A percentile compares a stretch with the other conserved stretches of the same genome.
phyloP scores from a whole-genome alignment of 805 yeast genomes.

The Yarrowia sp. region DNA sequence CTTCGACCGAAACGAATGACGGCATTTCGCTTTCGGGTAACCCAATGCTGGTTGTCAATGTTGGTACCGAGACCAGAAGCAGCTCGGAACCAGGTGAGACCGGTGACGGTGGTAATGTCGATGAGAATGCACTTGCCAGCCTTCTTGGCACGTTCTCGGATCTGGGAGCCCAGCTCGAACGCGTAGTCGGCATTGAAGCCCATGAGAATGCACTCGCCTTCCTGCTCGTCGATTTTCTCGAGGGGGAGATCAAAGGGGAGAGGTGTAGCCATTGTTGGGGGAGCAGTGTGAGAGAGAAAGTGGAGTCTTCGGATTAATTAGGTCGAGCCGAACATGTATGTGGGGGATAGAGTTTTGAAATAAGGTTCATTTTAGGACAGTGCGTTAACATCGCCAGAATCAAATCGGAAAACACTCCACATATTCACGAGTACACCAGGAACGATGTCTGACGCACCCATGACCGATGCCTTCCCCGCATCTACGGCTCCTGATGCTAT shows the following conservation, averaged over 20 bases:
- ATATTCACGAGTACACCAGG: background rate
- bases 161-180: constrained; percentile 78
- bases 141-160: constrained; percentile 67
- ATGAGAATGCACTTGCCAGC: constrained; percentile 44
- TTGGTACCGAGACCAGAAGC: constrained; percentile 47
- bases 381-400: constrained; percentile 24
- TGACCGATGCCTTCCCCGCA: constrained; percentile 16
- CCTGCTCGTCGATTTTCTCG: constrained; percentile 44
- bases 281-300: background rate
- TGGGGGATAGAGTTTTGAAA: background rate
- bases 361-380: background rate
- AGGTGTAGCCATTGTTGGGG: constrained; percentile 22
- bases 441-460: constrained; percentile 13
- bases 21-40: constrained; percentile 45
- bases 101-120: constrained; percentile 44
- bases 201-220: constrained; percentile 44
- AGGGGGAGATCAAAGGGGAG: constrained; percentile 32
- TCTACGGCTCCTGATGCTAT: background rate
- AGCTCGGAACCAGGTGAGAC: constrained; percentile 47
- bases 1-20: constrained; percentile 47
- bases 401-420: background rate
- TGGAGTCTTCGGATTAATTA: background rate
- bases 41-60: constrained; percentile 48
- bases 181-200: constrained; percentile 61
- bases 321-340: background rate